These are phyloP conservation scores for Rhodotorula sp. DNA, from an alignment of 1,284 basidiomycete genomes.

Conservation along the genomic window DNA sequence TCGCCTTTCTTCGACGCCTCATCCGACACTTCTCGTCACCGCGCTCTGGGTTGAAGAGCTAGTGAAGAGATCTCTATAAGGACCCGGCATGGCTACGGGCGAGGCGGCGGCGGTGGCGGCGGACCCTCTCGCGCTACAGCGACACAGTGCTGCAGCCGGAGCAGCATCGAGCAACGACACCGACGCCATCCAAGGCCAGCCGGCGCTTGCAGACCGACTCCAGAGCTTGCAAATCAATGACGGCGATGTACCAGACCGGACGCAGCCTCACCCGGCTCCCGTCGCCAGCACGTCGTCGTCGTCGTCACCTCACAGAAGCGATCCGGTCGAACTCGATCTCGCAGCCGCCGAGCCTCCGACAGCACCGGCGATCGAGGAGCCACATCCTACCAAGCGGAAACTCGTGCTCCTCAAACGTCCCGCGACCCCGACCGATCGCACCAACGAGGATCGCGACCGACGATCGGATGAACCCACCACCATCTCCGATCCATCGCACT, in stretches of 20 bases:
- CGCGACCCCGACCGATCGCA: background rate
- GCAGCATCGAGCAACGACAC: no score
- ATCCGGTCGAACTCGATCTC: background rate
- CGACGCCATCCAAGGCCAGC: background rate
- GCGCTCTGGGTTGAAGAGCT: no score
- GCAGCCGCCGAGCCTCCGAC: no score
- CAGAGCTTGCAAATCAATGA: background rate
- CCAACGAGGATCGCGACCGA: no score
- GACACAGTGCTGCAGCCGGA: no score
- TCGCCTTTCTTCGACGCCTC: no score
- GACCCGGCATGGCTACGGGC: no score
- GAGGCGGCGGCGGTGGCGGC: no score
- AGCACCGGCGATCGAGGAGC: background rate
- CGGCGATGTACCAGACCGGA: background rate
- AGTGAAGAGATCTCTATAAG: no score
- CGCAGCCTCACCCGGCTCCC: background rate
- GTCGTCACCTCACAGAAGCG: background rate
- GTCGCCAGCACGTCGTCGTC: slow-evolving; percentile 8
- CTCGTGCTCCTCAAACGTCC: slow-evolving; percentile 8
- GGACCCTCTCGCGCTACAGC: no score
- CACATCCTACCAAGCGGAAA: background rate
- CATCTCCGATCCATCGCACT: no score
- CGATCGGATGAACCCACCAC: background rate
- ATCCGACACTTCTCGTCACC: no score
- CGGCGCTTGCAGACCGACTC: background rate